These are phyloP conservation scores for Galerina sulciceps DNA, from an alignment of 768 basidiomycete species.

Conservation along the genomic window DNA sequence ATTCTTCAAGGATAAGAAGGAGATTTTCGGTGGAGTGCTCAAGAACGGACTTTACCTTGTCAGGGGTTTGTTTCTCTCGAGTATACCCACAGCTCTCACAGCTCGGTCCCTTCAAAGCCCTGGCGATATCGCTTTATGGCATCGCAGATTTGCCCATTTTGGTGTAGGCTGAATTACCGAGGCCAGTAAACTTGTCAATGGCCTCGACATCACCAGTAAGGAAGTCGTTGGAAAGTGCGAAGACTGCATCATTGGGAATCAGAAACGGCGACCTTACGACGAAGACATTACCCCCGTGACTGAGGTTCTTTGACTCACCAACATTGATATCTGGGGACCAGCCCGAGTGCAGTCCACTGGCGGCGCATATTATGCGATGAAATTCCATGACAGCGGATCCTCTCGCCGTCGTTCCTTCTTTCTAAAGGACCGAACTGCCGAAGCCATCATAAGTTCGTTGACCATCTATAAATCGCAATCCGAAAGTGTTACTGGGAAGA, in stretches of 20 bases:
- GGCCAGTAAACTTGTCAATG: neutral
- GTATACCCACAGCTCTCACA: neutral
- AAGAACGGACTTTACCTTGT: conserved; percentile 9
- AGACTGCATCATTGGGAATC: conserved; percentile 16
- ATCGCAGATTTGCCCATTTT: conserved; percentile 8
- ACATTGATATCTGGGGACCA: conserved; percentile 14
- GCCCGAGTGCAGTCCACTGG: neutral
- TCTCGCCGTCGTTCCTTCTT: conserved; percentile 1
- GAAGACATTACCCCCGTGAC: neutral
- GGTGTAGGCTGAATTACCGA: neutral
- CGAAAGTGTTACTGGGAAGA: conserved; percentile 6
- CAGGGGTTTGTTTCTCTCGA: neutral
- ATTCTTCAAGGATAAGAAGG: conserved; percentile 1
- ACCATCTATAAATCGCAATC: neutral
- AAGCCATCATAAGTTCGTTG: neutral
- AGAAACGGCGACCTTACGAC: conserved; percentile 11
- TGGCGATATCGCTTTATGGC: neutral
- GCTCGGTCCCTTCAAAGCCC: neutral
- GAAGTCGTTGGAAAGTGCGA: conserved; percentile 6
- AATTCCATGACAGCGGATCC: neutral
- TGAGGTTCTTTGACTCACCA: neutral
- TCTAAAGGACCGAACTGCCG: neutral
- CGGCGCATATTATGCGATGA: conserved; percentile 1
- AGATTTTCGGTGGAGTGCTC: neutral
- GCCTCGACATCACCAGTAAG: neutral